A percentile compares a stretch with the other conserved stretches of the same genome.
phyloP scores from a whole-genome alignment of 257 asterid genomes.

The Apocynum venetum region DNA sequence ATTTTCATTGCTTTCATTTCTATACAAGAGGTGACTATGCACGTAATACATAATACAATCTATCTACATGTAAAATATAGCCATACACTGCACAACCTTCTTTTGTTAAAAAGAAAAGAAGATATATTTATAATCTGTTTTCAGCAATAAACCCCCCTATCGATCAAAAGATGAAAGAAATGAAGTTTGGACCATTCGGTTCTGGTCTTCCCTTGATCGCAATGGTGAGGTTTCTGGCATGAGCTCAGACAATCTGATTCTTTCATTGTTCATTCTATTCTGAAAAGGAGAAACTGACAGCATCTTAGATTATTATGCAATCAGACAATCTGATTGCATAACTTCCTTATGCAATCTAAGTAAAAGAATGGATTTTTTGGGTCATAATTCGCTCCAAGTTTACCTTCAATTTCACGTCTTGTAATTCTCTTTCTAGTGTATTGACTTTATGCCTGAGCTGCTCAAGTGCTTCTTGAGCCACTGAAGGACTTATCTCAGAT shows the following conservation, averaged over 20 bases:
- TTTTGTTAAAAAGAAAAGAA: no score
- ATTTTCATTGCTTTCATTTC: neutral
- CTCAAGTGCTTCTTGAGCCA: slow-evolving; percentile 82
- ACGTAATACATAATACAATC: neutral
- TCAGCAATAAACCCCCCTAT: slow-evolving; percentile 18
- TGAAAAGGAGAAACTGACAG: slow-evolving; percentile 28
- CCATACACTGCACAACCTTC: neutral
- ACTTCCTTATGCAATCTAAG: neutral
- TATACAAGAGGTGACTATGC: neutral
- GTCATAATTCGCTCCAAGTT: neutral
- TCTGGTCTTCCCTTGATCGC: slow-evolving; percentile 41
- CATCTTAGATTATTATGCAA: neutral
- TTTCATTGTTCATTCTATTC: slow-evolving; percentile 68
- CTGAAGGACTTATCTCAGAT: slow-evolving; percentile 48
- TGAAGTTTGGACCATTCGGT: slow-evolving; percentile 32
- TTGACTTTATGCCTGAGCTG: slow-evolving; percentile 50
- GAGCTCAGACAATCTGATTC: slow-evolving; percentile 59
- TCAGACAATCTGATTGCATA: neutral
- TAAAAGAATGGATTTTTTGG: neutral
- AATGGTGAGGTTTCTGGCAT: slow-evolving; percentile 54
- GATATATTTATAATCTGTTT: no score
- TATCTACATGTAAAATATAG: neutral
- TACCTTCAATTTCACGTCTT: slow-evolving; percentile 82
- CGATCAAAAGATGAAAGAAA: slow-evolving; percentile 63
- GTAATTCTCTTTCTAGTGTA: slow-evolving; percentile 68